Evolutionary conservation across 371 early-diverging fungal species (phyloP).

Genomic region (Mortierella sp.): DNA sequence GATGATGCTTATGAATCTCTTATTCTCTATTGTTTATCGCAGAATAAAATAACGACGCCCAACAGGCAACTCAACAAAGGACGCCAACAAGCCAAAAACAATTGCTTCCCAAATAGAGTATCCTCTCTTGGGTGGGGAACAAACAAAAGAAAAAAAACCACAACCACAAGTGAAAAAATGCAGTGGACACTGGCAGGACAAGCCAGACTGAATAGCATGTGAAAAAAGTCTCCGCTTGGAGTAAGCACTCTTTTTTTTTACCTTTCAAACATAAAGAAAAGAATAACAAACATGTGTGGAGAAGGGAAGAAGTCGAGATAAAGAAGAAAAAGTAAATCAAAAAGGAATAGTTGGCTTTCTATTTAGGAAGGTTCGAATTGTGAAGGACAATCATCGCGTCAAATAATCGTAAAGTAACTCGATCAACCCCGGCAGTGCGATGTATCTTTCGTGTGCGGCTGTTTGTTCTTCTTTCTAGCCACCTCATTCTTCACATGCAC

Average conservation of each 20-base stretch:
- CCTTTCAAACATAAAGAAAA: neutral
- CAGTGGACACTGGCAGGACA: neutral
- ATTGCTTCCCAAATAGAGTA: conserved; percentile 36
- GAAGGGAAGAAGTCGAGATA: neutral
- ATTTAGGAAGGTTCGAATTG: neutral
- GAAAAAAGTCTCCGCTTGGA: conserved; percentile 5
- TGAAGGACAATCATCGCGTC: neutral
- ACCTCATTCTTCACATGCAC: neutral
- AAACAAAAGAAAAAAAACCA: conserved; percentile 18
- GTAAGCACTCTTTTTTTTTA: neutral
- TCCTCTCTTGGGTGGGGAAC: conserved; percentile 14
- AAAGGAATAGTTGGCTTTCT: too few species aligned
- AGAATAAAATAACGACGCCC: too few species aligned
- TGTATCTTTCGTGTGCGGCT: neutral
- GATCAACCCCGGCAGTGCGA: neutral
- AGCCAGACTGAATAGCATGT: conserved; percentile 16
- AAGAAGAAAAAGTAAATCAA: neutral
- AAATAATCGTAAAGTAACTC: neutral
- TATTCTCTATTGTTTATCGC: neutral
- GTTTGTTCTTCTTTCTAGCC: neutral
- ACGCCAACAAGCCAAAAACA: too few species aligned
- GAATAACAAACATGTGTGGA: neutral
- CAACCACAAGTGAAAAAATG: neutral
- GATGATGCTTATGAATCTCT: conserved; percentile 8
- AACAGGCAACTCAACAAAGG: too few species aligned